Evolutionary conservation across 1,284 basidiomycete genomes (phyloP), one percentile per base, ranked within the genome.

Genomic region (Leccinum subrobustum): DNA sequence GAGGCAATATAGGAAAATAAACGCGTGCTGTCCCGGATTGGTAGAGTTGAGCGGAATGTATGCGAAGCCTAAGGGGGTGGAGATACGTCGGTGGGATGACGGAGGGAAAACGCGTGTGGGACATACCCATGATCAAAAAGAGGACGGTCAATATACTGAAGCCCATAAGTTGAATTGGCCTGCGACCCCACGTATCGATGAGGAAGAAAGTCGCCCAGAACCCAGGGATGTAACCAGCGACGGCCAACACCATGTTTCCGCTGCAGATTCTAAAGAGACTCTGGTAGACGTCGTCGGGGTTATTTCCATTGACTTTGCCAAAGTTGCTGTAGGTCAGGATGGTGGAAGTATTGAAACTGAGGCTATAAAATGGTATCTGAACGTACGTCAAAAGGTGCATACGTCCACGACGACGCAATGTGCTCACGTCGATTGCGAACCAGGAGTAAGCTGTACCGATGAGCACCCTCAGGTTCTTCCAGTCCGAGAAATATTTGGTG

Each of bases 1-100:
- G 59, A 88, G 75, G 72, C 85, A 86, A 74, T 83, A 90, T 48
- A 89, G 75, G 71, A 83, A 81, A 54, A 89, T 80, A 70, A 90
- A 87, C 1, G 79, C 76, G 51, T 80, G 78, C 29, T 72, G 76
- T 55, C 71, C 75, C 6, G 64, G 14, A 18, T 18, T 6, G 18
- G 82, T 79, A 53, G 78, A 73, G 61, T 78, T 79, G 67, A 91
- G 80, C 67, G 77, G 75, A 64, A 82, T 67, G 73, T 85, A 88
- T 9, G 77, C 82, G 70, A 87, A 85, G 55, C 81, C 81, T 85
- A 73, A 7, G 44, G 59, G 39, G 9, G 25, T 3, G 52, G 2
- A 27, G 5, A 44, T 20, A 25, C 16, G 48, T 51, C 48, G 48
- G 48, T n/a, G 44, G 20, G 44, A 47, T 47, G 44, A 47, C 11